Evolutionary conservation across 2,329 filamentous ascomycete species (phyloP), one percentile per base, ranked within the genome.

Genomic region (Mycosphaerella arachidis): DNA sequence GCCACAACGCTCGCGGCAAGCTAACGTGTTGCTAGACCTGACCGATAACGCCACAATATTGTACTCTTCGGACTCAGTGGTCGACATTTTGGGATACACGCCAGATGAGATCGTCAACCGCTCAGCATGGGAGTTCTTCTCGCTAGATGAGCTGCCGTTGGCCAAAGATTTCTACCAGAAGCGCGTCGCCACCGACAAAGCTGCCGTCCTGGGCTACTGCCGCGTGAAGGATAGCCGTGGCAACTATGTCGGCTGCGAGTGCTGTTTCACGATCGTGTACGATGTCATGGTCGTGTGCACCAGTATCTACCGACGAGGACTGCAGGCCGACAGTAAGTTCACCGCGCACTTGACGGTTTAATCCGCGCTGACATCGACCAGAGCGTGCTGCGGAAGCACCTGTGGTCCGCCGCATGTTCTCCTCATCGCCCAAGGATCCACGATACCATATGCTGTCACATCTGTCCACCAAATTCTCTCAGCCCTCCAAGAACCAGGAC

Each of bases 401-500:
- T 1, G 82, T 90, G 61, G 87, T 95, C 58, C 85, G 90, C 57
- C 86, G 88, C 53, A 80, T 93, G 30, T 95, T 95, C 73, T 87
- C 90, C 2, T 91, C 88, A 29, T 93, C 90, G 7, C 89, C 90
- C 13, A 82, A 86, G 68, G 91, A 96, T 70, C 90, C 91, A 18
- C 86, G 91, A 64, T 95, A 95, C 73, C 90, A 94, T 75, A 95
- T 95, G 91, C 78, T 95, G 71, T 89, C 91, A 58, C 89, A 92
- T 65, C 79, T 95, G 16, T 95, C 91, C 10, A 83, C 86, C 70
- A 94, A 93, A 72, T 95, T 95, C 77, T 77, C 68, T 63, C 77
- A 71, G 80, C 80, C 85, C 0, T 78, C 84, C 16, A 73, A 79
- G 53, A 69, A 77, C 51, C 82, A 82, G 64, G 83, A 84, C 57